Conservation (phyloP, 495 filamentous ascomycete species). For the Penicillium daleae region DNA sequence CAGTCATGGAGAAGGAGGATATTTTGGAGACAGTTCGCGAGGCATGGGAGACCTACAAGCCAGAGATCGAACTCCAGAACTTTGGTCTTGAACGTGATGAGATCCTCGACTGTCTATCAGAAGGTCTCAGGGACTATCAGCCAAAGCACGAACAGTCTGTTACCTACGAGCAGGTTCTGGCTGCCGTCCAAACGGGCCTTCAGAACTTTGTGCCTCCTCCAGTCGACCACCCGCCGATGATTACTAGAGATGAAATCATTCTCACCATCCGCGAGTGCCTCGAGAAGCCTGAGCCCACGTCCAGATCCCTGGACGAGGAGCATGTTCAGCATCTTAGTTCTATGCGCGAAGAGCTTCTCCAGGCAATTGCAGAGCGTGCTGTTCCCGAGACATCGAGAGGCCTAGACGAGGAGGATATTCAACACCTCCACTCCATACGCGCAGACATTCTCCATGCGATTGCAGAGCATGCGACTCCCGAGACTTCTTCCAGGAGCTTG, state of each 20-base stretch:
- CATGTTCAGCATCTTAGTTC: slow-evolving; percentile 27
- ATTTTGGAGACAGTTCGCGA: slow-evolving; percentile 84
- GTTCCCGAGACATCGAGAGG: slow-evolving; percentile 15
- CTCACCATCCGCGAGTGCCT: slow-evolving; percentile 50
- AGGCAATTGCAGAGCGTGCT: slow-evolving; percentile 44
- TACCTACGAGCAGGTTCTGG: slow-evolving; percentile 77
- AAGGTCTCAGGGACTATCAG: slow-evolving; percentile 79
- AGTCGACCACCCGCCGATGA: slow-evolving; percentile 63
- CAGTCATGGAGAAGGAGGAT: slow-evolving; percentile 69
- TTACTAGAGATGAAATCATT: slow-evolving; percentile 57
- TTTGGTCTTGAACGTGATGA: slow-evolving; percentile 88
- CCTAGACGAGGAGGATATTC: slow-evolving; percentile 25
- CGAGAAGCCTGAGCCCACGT: slow-evolving; percentile 43
- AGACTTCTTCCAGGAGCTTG: slow-evolving; percentile 19
- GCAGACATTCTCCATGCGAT: slow-evolving; percentile 54
- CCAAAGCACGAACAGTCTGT: slow-evolving; percentile 60
- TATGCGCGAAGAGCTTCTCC: slow-evolving; percentile 47
- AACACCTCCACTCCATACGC: slow-evolving; percentile 25
- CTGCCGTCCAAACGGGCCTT: slow-evolving; percentile 79
- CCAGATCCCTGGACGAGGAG: slow-evolving; percentile 22
- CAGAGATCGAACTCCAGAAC: slow-evolving; percentile 86
- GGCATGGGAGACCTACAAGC: slow-evolving; percentile 89
- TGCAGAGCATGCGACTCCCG: slow-evolving; percentile 22
- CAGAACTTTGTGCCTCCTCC: slow-evolving; percentile 75
- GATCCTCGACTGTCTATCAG: slow-evolving; percentile 78